Evolutionary conservation across 495 filamentous ascomycete species (phyloP), one percentile per base, ranked within the genome.

Genomic region (Hypomontagnella monticulosa): DNA sequence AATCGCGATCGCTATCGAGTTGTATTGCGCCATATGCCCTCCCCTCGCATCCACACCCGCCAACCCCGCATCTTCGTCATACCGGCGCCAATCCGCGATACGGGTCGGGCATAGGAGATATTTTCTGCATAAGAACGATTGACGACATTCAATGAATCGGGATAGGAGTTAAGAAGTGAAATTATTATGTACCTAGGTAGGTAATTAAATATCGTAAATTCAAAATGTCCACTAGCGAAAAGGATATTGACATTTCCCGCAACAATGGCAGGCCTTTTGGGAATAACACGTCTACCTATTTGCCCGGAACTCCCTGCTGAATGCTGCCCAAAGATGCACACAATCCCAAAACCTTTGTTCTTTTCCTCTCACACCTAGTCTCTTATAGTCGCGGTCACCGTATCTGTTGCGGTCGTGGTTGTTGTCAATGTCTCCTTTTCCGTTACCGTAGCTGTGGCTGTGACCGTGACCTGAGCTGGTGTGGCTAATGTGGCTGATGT

Each of bases 381-480:
- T 32, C 38, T 36, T 14, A 62, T 40, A 0, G 64, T 62, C 0
- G 63, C 47, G 1, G 58, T 59, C 18, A 55, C 49, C 33, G 67
- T 67, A 43, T 53, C 54, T 6, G 60, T 71, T 6, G 38, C 52
- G 12, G 65, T 71, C 3, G 61, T 56, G 1, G 54, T 71, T 7
- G 53, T 46, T 0, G 62, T 72, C 14, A 63, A 58, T 3, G 42
- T 66, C 48, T 72, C 66, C 18, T 63, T 69, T 42, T 66, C 66
- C 4, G 58, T 69, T 23, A 63, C 58, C 9, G 61, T 72, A 20
- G 66, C 48, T 4, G 59, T 69, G 14, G 41, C 66, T 0, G 54
- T 49, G 5, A 56, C 32, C 3, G 49, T 48, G 2, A 49, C 20
- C 1, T 15, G 50, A 30, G 55, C 12, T n/a, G 32, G 12, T 2